phyloP scores from a whole-genome alignment of 345 rosid genomes.

The Aegle marmelos region DNA sequence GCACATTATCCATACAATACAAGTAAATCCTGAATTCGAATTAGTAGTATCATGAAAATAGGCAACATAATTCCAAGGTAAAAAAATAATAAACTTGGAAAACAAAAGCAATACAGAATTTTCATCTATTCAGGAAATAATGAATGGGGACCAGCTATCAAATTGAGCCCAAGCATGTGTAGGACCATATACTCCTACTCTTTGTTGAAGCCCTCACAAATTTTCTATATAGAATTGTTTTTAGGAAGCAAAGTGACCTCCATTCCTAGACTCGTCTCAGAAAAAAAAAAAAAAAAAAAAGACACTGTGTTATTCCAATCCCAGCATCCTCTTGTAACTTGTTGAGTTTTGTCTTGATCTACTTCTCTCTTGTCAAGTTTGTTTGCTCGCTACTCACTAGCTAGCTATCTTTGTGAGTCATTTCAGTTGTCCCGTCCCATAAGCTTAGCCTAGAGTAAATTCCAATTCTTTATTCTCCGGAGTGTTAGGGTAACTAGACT shows the following conservation, averaged over 20 bases:
- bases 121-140: background rate
- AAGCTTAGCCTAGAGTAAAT: background rate
- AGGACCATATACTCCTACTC: background rate
- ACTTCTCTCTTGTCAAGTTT: constrained; percentile 8
- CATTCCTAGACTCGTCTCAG: background rate
- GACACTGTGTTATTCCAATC: background rate
- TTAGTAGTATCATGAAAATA: background rate
- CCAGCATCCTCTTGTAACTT: background rate
- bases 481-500: background rate
- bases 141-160: background rate
- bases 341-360: constrained; percentile 12
- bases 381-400: background rate
- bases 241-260: background rate
- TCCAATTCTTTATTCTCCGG: background rate
- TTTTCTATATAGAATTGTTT: background rate
- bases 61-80: too few relatives aligned
- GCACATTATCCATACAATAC: background rate
- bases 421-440: background rate
- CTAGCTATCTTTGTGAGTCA: background rate
- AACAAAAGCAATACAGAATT: background rate
- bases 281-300: background rate
- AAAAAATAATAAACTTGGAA: background rate
- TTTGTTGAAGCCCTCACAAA: background rate
- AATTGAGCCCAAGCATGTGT: background rate
- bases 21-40: background rate